Percentiles rank a stretch among this genome's conserved stretches.
phyloP scores from a whole-genome alignment of 129 eudicot species.

The Sambucus nigra region DNA sequence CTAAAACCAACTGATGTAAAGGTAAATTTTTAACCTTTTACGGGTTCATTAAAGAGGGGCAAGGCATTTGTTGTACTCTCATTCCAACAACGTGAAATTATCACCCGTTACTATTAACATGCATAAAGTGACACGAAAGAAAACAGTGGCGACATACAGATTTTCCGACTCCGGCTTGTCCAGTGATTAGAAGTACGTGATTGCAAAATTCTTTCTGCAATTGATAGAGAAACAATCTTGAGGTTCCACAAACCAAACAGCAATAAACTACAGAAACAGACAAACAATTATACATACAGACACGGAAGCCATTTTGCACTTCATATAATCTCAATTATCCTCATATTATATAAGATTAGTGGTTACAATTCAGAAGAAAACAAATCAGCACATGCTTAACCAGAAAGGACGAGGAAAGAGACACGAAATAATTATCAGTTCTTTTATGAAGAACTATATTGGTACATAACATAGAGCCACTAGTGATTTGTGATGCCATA shows the following conservation, averaged over 20 bases:
- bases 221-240: constrained; percentile 9
- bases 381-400: background rate
- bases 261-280: background rate
- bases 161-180: constrained; percentile 97
- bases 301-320: too few relatives aligned
- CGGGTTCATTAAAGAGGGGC: too few relatives aligned
- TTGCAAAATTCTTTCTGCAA: constrained; percentile 34
- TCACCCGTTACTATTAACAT: background rate
- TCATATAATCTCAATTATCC: too few relatives aligned
- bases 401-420: background rate
- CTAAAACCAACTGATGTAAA: too few relatives aligned
- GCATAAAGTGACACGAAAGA: background rate
- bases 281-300: background rate
- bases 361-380: background rate
- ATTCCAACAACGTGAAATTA: too few relatives aligned
- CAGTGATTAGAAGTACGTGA: constrained; percentile 74
- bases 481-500: background rate
- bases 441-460: background rate
- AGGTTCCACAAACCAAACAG: constrained; percentile 10
- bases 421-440: too few relatives aligned
- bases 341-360: too few relatives aligned
- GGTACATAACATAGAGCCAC: background rate
- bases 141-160: constrained; percentile 46
- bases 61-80: too few relatives aligned
- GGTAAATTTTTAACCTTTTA: too few relatives aligned